Conservation (phyloP, 2,329 filamentous ascomycete genomes). For the Shiraia sp. region DNA sequence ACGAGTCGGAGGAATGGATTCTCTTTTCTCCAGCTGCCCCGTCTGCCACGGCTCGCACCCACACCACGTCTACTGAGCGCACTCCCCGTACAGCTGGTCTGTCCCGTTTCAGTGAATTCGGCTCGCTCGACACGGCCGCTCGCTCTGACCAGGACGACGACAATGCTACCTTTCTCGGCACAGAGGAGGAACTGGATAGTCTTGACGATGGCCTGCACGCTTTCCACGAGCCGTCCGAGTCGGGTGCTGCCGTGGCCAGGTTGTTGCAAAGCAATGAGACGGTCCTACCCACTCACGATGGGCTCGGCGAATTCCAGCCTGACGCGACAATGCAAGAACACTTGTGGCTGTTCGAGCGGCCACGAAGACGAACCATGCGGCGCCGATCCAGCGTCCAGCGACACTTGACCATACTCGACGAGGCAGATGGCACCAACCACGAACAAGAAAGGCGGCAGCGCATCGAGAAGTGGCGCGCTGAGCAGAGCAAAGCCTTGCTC, state of each 20-base stretch:
- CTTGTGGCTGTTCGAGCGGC: conserved; percentile 84
- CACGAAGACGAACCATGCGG: conserved; percentile 56
- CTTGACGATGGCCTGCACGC: conserved; percentile 89
- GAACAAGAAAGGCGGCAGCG: conserved; percentile 73
- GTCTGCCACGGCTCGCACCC: conserved; percentile 72
- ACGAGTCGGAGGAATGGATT: conserved; percentile 91
- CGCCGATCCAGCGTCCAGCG: conserved; percentile 62
- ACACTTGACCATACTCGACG: conserved; percentile 59
- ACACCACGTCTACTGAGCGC: conserved; percentile 66
- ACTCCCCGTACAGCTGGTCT: conserved; percentile 69
- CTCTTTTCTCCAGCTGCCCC: conserved; percentile 71
- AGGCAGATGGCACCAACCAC: conserved; percentile 60
- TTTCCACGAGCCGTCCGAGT: conserved; percentile 68
- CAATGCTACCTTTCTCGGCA: conserved; percentile 48
- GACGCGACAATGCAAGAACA: conserved; percentile 75
- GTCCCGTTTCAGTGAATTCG: conserved; percentile 78
- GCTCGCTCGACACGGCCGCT: conserved; percentile 72
- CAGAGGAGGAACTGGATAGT: conserved; percentile 77
- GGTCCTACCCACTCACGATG: conserved; percentile 89
- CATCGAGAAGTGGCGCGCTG: conserved; percentile 89
- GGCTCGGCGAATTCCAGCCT: conserved; percentile 79
- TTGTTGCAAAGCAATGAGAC: conserved; percentile 63
- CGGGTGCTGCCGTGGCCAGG: conserved; percentile 48
- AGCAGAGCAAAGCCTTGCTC: conserved; percentile 82
- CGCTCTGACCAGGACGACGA: conserved; percentile 56